Conservation (phyloP, 2,329 filamentous ascomycete species). For the Diaporthe nobilis region DNA sequence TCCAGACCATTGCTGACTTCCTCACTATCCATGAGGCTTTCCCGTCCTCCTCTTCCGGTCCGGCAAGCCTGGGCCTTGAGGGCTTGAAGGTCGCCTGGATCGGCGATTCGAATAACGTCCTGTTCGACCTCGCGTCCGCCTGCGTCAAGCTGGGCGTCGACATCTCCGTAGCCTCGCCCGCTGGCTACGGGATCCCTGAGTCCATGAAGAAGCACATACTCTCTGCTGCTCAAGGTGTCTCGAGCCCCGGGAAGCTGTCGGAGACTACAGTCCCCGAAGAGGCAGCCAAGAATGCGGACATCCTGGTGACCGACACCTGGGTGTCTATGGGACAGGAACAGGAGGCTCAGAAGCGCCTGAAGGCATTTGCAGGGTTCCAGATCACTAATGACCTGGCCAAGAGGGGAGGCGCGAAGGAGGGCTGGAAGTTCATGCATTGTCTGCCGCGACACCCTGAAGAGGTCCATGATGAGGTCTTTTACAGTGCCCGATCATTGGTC, state of each 20-base stretch:
- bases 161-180: conserved; percentile 87
- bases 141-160: conserved; percentile 90
- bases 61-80: conserved; percentile 74
- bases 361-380: conserved; percentile 91
- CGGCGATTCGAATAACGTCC: conserved; percentile 96
- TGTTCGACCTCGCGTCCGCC: conserved; percentile 92
- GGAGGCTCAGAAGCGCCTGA: conserved; percentile 82
- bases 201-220: conserved; percentile 81
- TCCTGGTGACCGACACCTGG: conserved; percentile 98
- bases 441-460: conserved; percentile 93
- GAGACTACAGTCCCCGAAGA: conserved; percentile 88
- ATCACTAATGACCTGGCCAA: conserved; percentile 89
- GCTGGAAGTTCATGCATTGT: conserved; percentile 99
- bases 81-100: conserved; percentile 96
- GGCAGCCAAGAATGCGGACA: conserved; percentile 86
- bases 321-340: conserved; percentile 97
- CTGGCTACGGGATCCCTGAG: conserved; percentile 85
- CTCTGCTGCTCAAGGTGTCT: conserved; percentile 69
- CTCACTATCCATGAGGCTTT: conserved; percentile 89
- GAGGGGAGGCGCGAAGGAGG: conserved; percentile 85
- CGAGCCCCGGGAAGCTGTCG: conserved; percentile 74
- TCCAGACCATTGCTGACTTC: conserved; percentile 95
- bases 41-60: conserved; percentile 56
- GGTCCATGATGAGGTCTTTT: conserved; percentile 95
- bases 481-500: conserved; percentile 86